phyloP scores from a whole-genome alignment of 1,284 basidiomycete genomes.

The Ustilago crameri region DNA sequence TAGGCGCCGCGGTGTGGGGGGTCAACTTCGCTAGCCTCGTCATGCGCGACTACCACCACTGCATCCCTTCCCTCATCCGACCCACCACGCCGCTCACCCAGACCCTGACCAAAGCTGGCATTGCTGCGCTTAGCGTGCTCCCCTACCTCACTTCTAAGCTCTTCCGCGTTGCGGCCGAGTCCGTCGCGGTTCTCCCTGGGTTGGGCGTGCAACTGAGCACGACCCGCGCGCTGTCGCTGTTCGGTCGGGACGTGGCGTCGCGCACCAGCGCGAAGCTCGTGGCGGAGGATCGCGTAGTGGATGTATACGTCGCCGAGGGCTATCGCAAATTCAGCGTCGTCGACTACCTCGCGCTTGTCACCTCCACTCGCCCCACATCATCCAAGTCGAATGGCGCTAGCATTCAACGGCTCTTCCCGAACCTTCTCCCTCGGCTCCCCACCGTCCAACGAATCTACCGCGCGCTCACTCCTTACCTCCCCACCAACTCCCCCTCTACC shows the following conservation, averaged over 20 bases:
- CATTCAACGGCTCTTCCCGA: slow-evolving; percentile 19
- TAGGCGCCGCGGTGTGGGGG: slow-evolving; percentile 10
- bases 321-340: slow-evolving; percentile 51
- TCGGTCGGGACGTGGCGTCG: neutral
- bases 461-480: no score
- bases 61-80: slow-evolving; percentile 19
- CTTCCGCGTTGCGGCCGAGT: slow-evolving; percentile 35
- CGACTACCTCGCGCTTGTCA: slow-evolving; percentile 54
- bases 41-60: slow-evolving; percentile 15
- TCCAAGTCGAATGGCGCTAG: slow-evolving; percentile 3
- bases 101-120: neutral
- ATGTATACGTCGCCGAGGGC: slow-evolving; percentile 54
- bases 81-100: neutral
- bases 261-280: slow-evolving; percentile 24
- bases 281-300: slow-evolving; percentile 56
- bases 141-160: slow-evolving; percentile 22
- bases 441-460: slow-evolving; percentile 41
- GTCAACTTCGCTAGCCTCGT: slow-evolving; percentile 9
- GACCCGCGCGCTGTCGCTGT: slow-evolving; percentile 28
- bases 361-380: neutral
- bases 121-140: slow-evolving; percentile 9
- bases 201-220: slow-evolving; percentile 58
- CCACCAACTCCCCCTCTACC: slow-evolving; percentile 18
- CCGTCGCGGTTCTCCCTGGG: slow-evolving; percentile 39
- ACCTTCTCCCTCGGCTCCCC: slow-evolving; percentile 42